These are phyloP conservation scores for Colletotrichum trifolii DNA, from an alignment of 2,329 filamentous ascomycete species.

Conservation along the genomic window DNA sequence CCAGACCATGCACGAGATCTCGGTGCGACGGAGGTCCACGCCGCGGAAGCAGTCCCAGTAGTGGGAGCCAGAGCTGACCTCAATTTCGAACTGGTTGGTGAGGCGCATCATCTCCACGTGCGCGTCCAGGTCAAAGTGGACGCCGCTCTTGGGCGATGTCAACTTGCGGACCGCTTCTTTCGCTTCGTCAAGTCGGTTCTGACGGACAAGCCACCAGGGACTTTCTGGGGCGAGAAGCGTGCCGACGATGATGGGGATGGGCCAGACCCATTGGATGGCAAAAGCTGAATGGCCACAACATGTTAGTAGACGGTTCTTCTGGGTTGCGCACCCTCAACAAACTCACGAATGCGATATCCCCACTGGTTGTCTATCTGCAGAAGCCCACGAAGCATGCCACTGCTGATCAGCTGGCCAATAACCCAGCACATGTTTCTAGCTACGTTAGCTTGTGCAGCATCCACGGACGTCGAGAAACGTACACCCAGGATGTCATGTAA, in stretches of 20 bases:
- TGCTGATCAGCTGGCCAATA: slow-evolving; percentile 52
- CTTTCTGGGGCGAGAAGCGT: slow-evolving; percentile 40
- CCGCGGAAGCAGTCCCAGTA: slow-evolving; percentile 39
- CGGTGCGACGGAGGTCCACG: slow-evolving; percentile 43
- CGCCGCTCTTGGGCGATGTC: slow-evolving; percentile 37
- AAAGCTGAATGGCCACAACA: slow-evolving; percentile 40
- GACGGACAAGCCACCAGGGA: slow-evolving; percentile 42
- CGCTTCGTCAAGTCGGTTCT: slow-evolving; percentile 40
- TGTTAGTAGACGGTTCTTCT: not conserved
- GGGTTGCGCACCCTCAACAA: accelerated
- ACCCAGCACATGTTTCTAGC: slow-evolving; percentile 53
- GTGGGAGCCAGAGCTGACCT: slow-evolving; percentile 38
- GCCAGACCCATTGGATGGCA: slow-evolving; percentile 43
- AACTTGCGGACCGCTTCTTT: slow-evolving; percentile 28
- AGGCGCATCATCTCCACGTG: slow-evolving; percentile 43
- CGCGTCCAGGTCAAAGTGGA: slow-evolving; percentile 38
- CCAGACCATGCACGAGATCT: slow-evolving; percentile 44
- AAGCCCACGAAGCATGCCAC: slow-evolving; percentile 49
- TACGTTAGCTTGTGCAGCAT: not conserved
- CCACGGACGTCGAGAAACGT: slow-evolving; percentile 40
- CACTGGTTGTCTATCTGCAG: slow-evolving; percentile 44
- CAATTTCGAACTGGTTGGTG: slow-evolving; percentile 45
- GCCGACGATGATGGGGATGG: slow-evolving; percentile 36
- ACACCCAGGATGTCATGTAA: slow-evolving; percentile 38
- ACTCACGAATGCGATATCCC: slow-evolving; percentile 56